Conservation (phyloP, 2,329 filamentous ascomycete species). For the Rutstroemia sp. region DNA sequence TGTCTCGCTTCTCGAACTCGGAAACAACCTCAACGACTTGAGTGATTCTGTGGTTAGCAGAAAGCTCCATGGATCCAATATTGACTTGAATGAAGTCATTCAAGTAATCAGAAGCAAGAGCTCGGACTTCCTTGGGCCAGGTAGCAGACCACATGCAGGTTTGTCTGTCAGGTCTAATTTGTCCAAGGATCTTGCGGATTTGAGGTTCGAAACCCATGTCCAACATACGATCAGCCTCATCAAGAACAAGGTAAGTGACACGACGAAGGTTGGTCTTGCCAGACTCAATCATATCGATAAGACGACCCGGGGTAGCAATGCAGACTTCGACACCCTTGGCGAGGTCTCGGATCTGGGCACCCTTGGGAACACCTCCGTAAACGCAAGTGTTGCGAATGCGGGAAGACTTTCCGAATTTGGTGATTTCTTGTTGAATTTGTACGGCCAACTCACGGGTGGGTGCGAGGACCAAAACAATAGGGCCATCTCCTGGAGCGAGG, state of each 20-base stretch:
- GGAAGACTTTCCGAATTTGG: conserved; percentile 96
- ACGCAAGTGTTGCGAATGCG: conserved; percentile 98
- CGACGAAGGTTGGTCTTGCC: conserved; percentile 97
- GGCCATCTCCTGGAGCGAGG: conserved; percentile 87
- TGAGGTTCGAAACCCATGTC: conserved; percentile 89
- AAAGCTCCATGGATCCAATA: conserved; percentile 91
- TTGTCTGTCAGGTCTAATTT: conserved; percentile 96
- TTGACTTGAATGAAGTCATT: conserved; percentile 98
- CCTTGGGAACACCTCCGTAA: conserved; percentile 97
- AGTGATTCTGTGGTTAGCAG: conserved; percentile 95
- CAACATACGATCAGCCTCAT: conserved; percentile 61
- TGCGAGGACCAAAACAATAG: conserved; percentile 91
- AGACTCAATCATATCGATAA: conserved; percentile 97
- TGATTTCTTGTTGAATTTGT: conserved; percentile 97
- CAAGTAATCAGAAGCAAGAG: conserved; percentile 83
- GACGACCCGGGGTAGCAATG: conserved; percentile 94
- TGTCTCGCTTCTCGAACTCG: conserved; percentile 95
- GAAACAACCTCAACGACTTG: conserved; percentile 95
- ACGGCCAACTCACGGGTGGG: conserved; percentile 97
- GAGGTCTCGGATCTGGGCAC: conserved; percentile 91
- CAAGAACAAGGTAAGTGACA: conserved; percentile 95
- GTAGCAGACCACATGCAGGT: conserved; percentile 99
- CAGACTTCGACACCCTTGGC: conserved; percentile 94
- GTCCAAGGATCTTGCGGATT: conserved; percentile 96
- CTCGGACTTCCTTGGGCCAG: conserved; percentile 97